Evolutionary conservation across 2,329 filamentous ascomycete species (phyloP).

Genomic region (Pseudocercospora musae): DNA sequence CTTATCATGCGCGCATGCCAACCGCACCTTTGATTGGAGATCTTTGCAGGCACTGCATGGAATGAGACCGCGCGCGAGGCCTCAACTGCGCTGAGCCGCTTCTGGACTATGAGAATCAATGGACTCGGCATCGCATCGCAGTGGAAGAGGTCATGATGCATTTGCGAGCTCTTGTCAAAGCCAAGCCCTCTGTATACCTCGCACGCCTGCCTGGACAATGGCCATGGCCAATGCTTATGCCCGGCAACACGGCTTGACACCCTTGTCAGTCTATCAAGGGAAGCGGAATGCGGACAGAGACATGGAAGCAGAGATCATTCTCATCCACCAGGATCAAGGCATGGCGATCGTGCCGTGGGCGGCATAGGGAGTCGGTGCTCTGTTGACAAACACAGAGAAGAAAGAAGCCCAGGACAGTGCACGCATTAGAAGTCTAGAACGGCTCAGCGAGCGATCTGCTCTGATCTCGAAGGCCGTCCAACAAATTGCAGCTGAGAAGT

Average conservation of each 20-base stretch:
- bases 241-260: constrained; percentile 62
- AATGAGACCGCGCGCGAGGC: not conserved
- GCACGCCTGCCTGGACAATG: constrained; percentile 62
- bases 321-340: constrained; percentile 60
- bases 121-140: not conserved
- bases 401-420: not conserved
- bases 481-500: constrained; percentile 56
- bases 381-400: not conserved
- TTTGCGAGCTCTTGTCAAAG: constrained; percentile 57
- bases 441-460: not conserved
- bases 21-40: too few species aligned
- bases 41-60: too few species aligned
- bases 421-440: not conserved
- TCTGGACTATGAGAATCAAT: not conserved
- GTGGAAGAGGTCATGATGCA: constrained; percentile 67
- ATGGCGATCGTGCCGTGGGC: constrained; percentile 59
- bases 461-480: constrained; percentile 55
- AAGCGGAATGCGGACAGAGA: constrained; percentile 50
- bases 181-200: constrained; percentile 65
- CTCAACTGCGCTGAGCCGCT: not conserved
- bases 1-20: too few species aligned
- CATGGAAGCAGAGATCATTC: constrained; percentile 52
- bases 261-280: constrained; percentile 68
- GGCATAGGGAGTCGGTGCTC: constrained; percentile 30
- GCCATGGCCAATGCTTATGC: constrained; percentile 48